Percentiles rank a stretch among this genome's conserved stretches.
Evolutionary conservation across 73 alveolate species (phyloP).

Genomic region (Durusdinium trenchii): DNA sequence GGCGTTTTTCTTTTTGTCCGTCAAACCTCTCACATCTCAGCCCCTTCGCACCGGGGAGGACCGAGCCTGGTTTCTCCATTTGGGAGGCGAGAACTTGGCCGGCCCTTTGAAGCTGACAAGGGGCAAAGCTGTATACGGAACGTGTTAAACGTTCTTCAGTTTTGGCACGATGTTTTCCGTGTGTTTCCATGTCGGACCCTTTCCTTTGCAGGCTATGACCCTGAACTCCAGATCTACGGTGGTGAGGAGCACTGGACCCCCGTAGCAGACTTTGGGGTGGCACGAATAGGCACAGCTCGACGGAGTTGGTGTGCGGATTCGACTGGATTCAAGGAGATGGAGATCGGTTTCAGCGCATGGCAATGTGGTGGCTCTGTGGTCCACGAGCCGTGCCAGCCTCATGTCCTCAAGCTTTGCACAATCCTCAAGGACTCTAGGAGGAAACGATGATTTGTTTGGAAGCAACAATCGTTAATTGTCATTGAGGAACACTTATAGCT

Average conservation of each 20-base stretch:
- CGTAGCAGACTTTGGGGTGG: too few relatives aligned
- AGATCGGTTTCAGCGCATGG: constrained; percentile 66
- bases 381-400: constrained; percentile 47
- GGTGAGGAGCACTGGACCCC: constrained; percentile 63
- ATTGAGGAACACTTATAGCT: too few relatives aligned
- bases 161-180: neutral
- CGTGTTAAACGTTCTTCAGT: neutral
- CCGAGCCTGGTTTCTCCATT: constrained; percentile 64
- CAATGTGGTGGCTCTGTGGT: constrained; percentile 66
- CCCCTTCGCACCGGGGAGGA: neutral
- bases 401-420: too few relatives aligned
- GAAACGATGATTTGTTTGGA: too few relatives aligned
- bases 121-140: neutral
- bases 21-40: neutral
- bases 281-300: too few relatives aligned
- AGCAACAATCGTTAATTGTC: too few relatives aligned
- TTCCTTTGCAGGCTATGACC: constrained; percentile 71
- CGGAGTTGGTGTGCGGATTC: too few relatives aligned
- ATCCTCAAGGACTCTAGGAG: too few relatives aligned
- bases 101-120: neutral
- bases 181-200: neutral
- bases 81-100: constrained; percentile 42
- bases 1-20: neutral
- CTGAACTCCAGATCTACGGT: constrained; percentile 77
- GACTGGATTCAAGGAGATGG: constrained; percentile 63